Percentiles rank a stretch among this genome's conserved stretches.
Evolutionary conservation across 768 basidiomycete species (phyloP).

Genomic region (Cytidiella melzeri): DNA sequence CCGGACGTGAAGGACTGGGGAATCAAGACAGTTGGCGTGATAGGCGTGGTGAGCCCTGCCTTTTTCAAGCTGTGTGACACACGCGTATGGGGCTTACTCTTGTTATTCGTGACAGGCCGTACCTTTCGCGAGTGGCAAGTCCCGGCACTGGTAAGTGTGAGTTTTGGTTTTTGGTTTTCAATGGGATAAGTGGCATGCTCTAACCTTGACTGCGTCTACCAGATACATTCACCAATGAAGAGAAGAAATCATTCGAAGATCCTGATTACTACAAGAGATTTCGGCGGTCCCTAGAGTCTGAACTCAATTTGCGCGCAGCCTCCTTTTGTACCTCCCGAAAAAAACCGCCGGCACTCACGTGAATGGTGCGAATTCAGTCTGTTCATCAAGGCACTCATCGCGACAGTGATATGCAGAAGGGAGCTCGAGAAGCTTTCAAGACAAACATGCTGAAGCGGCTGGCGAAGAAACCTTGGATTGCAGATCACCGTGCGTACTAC

Average conservation of each 20-base stretch:
- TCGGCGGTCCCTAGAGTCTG: constrained; percentile 40
- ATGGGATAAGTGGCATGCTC: too few relatives aligned
- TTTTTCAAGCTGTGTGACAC: constrained; percentile 16
- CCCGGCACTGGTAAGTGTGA: too few relatives aligned
- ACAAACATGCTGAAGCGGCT: constrained; percentile 45
- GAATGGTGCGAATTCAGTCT: constrained; percentile 25
- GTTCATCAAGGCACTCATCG: constrained; percentile 37
- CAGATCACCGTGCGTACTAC: constrained; percentile 43
- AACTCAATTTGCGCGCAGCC: constrained; percentile 38
- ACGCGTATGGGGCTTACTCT: too few relatives aligned
- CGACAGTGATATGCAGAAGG: constrained; percentile 32
- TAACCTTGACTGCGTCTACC: not conserved
- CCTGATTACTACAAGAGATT: constrained; percentile 42
- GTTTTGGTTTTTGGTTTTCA: too few relatives aligned
- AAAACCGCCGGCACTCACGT: too few relatives aligned
- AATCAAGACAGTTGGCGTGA: constrained; percentile 48
- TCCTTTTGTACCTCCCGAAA: not conserved
- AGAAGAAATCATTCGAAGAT: constrained; percentile 45
- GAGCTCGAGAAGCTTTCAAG: constrained; percentile 32
- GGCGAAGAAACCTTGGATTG: constrained; percentile 54
- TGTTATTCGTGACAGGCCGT: too few relatives aligned
- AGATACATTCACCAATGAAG: constrained; percentile 47
- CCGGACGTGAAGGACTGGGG: constrained; percentile 43
- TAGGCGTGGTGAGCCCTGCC: constrained; percentile 58
- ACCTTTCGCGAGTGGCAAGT: too few relatives aligned